Percentiles rank a stretch among this genome's conserved stretches.
Evolutionary conservation across 2,329 filamentous ascomycete species (phyloP).

Genomic region (Grosmannia huntii): DNA sequence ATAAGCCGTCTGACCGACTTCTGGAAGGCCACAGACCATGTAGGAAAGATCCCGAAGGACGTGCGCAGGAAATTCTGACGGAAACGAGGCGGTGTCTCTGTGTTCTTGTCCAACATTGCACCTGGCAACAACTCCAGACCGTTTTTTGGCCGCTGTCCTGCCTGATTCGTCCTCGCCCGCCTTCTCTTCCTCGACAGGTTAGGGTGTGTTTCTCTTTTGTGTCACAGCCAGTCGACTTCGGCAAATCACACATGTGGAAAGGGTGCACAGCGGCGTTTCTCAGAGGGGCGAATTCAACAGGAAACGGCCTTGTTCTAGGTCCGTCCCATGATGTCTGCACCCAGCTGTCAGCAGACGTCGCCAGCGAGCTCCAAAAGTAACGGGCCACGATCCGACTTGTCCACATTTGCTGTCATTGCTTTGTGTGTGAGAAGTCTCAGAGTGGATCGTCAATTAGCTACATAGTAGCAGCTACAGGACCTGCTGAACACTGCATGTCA

Average conservation of each 20-base stretch:
- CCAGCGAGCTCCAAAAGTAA: not conserved
- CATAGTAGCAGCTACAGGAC: not conserved
- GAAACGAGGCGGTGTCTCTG: not conserved
- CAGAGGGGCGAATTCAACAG: not conserved
- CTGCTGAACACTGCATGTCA: not conserved
- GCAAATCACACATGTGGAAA: not conserved
- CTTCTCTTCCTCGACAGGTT: not conserved
- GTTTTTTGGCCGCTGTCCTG: not conserved
- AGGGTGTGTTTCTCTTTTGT: not conserved
- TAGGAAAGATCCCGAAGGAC: not conserved
- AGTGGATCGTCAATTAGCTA: not conserved
- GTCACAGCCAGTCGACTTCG: not conserved
- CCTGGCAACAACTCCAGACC: not conserved
- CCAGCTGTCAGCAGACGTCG: not conserved
- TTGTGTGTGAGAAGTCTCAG: not conserved
- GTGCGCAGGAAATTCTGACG: not conserved
- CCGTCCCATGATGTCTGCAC: not conserved
- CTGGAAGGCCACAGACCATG: not conserved
- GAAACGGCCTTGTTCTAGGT: not conserved
- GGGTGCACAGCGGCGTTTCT: not conserved
- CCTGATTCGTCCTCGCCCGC: too few species aligned
- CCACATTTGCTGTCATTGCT: not conserved
- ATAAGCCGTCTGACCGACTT: not conserved
- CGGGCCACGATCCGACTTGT: not conserved
- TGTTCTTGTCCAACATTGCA: not conserved